These are phyloP conservation scores for Dictyostelium firmibasis DNA, from an alignment of 78 protist species.

Conservation along the genomic window DNA sequence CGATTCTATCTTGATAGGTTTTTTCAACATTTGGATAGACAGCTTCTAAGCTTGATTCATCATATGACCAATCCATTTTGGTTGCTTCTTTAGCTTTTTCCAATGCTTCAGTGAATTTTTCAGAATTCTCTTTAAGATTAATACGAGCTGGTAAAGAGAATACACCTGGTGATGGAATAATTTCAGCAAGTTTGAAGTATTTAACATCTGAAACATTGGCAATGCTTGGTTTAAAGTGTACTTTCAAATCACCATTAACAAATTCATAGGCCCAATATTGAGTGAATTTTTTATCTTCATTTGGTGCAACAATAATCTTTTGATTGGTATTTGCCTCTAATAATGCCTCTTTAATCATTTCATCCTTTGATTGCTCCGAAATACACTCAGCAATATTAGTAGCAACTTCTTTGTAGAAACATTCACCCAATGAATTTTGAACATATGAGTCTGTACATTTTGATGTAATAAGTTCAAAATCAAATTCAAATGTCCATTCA, in stretches of 20 bases:
- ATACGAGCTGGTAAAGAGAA: constrained; percentile 44
- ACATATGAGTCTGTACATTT: not conserved
- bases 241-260: not conserved
- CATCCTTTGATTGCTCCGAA: not conserved
- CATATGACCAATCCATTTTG: constrained; percentile 51
- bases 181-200: constrained; percentile 7
- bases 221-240: not conserved
- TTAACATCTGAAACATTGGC: constrained; percentile 7
- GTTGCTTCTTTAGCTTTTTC: constrained; percentile 39
- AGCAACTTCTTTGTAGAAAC: constrained; percentile 45
- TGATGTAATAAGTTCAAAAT: constrained; percentile 33
- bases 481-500: constrained; percentile 46
- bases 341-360: constrained; percentile 59
- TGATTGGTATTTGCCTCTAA: constrained; percentile 35
- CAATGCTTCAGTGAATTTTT: constrained; percentile 7
- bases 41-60: constrained; percentile 33
- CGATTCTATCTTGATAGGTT: constrained; percentile 30
- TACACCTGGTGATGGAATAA: constrained; percentile 76
- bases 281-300: constrained; percentile 62
- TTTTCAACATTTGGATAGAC: constrained; percentile 5
- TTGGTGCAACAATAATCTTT: constrained; percentile 31
- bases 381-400: constrained; percentile 2
- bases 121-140: constrained; percentile 5
- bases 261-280: constrained; percentile 51
- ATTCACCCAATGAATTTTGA: not conserved